Base-by-base conservation (phyloP, 2,329 filamentous ascomycete species). In the Diplodia seriata region DNA sequence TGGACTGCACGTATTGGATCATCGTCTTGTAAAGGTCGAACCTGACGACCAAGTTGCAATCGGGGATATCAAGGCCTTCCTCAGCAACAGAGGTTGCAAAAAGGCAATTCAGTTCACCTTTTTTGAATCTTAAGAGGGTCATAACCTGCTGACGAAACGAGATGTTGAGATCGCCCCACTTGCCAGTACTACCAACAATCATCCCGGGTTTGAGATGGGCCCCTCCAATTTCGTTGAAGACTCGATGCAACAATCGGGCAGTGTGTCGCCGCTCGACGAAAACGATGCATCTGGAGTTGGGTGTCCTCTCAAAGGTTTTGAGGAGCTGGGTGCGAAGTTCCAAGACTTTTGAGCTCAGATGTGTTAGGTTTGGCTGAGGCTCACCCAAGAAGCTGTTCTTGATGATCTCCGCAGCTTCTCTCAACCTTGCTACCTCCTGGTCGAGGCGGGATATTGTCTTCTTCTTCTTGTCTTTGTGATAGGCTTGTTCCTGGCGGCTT, bases 1-100 rank as follows among this genome's bases (percentile, higher is more conserved):
- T 87, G 15, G 94, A 97, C 77, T 99, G 95, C 23, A 98, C 89
- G 75, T 97, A 98, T 74, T 97, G 92, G 64, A 98, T 98, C 78
- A 97, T 89, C 0, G 94, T 97, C 12, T 86, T 85, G 78, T 93
- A 97, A 2, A 97, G 85, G 75, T 98, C 93, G 74, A 97, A 99
- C 2, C 94, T 83, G 31, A 90, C 79, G 12, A 90, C 85, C n/a
- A 90, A 76, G 70, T 90, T 90, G 78, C 88, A 90, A 69, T 88
- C 86, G 4, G 87, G 87, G 26, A 90, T 88, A 73, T 90, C 88
- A 8, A 90, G 82, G 0, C 88, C 88, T 78, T 90, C 88, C 74
- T 90, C 88, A 3, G 86, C 88, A 2, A 90, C 86, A 14, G 87
- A 88, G 8, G 88, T 90, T 47, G 87, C 85, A 73, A 90, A 89